Evolutionary conservation across 345 rosid species (phyloP), one percentile per base, ranked within the genome.

Genomic region (Rhodamnia rubescens): DNA sequence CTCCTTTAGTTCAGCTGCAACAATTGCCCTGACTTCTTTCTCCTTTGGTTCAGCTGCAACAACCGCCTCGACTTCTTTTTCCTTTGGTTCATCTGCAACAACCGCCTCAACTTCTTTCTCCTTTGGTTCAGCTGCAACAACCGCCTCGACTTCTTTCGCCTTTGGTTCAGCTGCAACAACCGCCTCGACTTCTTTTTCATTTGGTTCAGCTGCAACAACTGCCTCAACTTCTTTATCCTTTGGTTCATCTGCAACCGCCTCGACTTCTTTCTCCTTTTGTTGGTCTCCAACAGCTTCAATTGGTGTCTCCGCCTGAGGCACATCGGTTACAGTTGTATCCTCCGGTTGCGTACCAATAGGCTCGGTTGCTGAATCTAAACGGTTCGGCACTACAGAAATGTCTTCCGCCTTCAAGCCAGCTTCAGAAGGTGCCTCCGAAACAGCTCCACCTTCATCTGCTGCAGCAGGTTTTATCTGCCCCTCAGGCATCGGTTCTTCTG

Each of bases 391-490:
- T 56, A 53, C 86, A 54, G 75, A 47, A 78, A 44, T 42, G 36
- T 52, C 86, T 47, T 36, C 74, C 1, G 11, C 86, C 27, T 85
- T 75, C 7, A 36, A 32, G 50, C 64, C 32, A 78, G 54, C 74
- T 2, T 74, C 74, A 26, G 54, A 13, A 20, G 83, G 61, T 47
- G 61, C 74, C n/a, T 58, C 87, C 12, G 49, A 24, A 59, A 75
- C 86, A 55, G 50, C 11, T 10, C 11, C 75, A 49, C 53, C 47
- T 82, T 57, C 83, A 51, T 15, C 85, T 15, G 42, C 50, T 58
- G 74, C 54, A 53, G 85, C 16, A 82, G 49, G 57, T 83, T 89
- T 86, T 7, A 54, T 81, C 81, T 85, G 80, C 81, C 84, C 86
- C 42, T 55, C 84, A 0, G 81, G 27, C 42, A 7, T 87, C 18